Evolutionary conservation across 1,284 basidiomycete species (phyloP).

Genomic region (Phlebopus sp.): DNA sequence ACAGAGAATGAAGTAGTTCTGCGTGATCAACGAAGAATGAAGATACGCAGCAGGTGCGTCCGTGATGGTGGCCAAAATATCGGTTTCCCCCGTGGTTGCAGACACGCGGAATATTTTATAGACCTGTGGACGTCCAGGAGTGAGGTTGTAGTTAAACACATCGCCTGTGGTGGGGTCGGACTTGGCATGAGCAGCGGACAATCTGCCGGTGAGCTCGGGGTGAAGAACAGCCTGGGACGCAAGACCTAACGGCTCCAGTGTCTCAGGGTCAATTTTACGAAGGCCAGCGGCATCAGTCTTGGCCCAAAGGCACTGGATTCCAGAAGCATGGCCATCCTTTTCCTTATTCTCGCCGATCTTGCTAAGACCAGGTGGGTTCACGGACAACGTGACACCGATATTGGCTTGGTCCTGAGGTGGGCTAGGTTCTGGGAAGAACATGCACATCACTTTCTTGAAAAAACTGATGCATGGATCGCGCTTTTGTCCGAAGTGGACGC

Average conservation of each 20-base stretch:
- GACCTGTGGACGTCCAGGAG: conserved; percentile 22
- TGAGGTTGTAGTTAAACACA: conserved; percentile 34
- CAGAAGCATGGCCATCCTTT: conserved; percentile 24
- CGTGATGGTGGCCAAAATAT: conserved; percentile 35
- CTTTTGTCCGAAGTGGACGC: conserved; percentile 28
- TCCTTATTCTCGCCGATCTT: conserved; percentile 16
- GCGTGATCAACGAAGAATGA: conserved; percentile 36
- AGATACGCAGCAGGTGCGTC: conserved; percentile 38
- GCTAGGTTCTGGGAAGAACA: conserved; percentile 23
- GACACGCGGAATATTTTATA: conserved; percentile 37
- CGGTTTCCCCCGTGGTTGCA: conserved; percentile 27
- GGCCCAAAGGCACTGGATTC: conserved; percentile 31
- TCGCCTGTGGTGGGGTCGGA: conserved; percentile 34
- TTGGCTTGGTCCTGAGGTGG: conserved; percentile 13
- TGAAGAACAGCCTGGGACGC: conserved; percentile 29
- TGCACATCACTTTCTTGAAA: conserved; percentile 31
- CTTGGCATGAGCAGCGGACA: conserved; percentile 38
- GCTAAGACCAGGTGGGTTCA: conserved; percentile 28
- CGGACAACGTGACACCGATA: conserved; percentile 29
- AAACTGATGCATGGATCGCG: conserved; percentile 29
- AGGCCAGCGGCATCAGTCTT: conserved; percentile 30
- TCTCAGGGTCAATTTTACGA: conserved; percentile 34
- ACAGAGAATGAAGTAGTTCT: conserved; percentile 34
- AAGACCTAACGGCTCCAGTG: conserved; percentile 33
- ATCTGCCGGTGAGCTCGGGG: conserved; percentile 31